A percentile compares a stretch with the other conserved stretches of the same genome.
Evolutionary conservation across 2,329 filamentous ascomycete genomes (phyloP).

Genomic region (Aspergillus sp.): DNA sequence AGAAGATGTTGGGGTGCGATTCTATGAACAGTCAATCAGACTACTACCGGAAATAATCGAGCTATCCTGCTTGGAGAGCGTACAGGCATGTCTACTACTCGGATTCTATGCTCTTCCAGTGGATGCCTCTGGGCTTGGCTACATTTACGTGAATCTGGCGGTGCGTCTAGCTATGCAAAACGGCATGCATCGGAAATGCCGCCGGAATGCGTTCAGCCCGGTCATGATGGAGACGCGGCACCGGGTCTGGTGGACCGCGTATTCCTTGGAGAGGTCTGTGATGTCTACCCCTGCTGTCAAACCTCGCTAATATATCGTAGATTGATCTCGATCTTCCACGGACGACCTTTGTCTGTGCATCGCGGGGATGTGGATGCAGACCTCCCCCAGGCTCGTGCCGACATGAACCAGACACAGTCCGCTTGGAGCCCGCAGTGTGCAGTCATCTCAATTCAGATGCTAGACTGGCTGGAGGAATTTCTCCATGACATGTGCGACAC

Average conservation of each 20-base stretch:
- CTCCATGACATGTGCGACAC: constrained; percentile 25
- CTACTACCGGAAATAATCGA: constrained; percentile 56
- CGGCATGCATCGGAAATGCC: constrained; percentile 55
- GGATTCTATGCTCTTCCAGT: constrained; percentile 55
- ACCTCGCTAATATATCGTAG: constrained; percentile 24
- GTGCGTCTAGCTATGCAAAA: constrained; percentile 57
- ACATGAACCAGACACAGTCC: constrained; percentile 22
- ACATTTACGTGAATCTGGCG: constrained; percentile 55
- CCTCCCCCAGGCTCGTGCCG: constrained; percentile 35
- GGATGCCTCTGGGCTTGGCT: constrained; percentile 54
- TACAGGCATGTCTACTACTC: constrained; percentile 57
- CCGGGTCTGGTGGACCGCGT: constrained; percentile 57
- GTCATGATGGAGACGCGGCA: constrained; percentile 51
- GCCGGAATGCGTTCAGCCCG: constrained; percentile 44
- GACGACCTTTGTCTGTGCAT: constrained; percentile 52
- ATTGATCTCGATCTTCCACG: constrained; percentile 55
- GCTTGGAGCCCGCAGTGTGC: constrained; percentile 41
- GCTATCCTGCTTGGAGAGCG: constrained; percentile 54
- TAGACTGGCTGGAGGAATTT: constrained; percentile 23
- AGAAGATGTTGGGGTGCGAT: constrained; percentile 52
- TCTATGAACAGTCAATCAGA: constrained; percentile 54
- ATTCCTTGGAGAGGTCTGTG: constrained; percentile 52
- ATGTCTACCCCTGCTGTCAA: neutral
- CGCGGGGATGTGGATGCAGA: constrained; percentile 55
- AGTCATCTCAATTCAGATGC: constrained; percentile 33